A percentile compares a stretch with the other conserved stretches of the same genome.
These are phyloP conservation scores for Paramyrothecium roridum DNA, from an alignment of 2,329 filamentous ascomycete genomes.

Conservation along the genomic window DNA sequence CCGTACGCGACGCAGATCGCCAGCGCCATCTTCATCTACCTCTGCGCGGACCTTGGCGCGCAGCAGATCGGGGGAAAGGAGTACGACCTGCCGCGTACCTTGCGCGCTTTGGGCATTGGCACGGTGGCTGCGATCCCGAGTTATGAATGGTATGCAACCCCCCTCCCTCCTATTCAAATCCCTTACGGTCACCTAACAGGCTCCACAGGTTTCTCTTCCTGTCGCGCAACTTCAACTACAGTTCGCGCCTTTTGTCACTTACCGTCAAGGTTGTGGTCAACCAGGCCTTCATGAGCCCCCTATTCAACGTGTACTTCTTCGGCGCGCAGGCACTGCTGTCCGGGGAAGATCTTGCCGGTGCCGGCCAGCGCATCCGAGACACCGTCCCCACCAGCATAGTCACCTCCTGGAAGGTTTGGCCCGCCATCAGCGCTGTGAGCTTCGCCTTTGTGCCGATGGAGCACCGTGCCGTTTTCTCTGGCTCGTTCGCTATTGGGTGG, in stretches of 20 bases:
- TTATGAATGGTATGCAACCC: conserved; percentile 68
- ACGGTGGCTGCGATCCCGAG: conserved; percentile 70
- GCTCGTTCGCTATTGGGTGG: conserved; percentile 81
- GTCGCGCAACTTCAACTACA: conserved; percentile 78
- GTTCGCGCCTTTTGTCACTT: conserved; percentile 68
- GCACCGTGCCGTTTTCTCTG: conserved; percentile 77
- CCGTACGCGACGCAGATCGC: conserved; percentile 79
- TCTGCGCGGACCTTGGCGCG: conserved; percentile 73
- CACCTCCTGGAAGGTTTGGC: conserved; percentile 88
- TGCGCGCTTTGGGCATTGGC: conserved; percentile 72
- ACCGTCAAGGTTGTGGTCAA: conserved; percentile 76
- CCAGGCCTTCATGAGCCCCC: conserved; percentile 75
- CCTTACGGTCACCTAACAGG: background rate
- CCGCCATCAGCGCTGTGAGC: conserved; percentile 78
- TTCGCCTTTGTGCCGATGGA: conserved; percentile 81
- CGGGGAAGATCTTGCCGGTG: conserved; percentile 62
- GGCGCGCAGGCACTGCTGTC: conserved; percentile 72
- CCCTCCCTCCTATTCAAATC: too few relatives aligned
- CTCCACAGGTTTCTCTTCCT: conserved; percentile 71
- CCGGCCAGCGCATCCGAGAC: conserved; percentile 66
- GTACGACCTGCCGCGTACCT: conserved; percentile 68
- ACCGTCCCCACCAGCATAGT: conserved; percentile 74
- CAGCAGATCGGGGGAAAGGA: conserved; percentile 62
- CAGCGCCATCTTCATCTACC: conserved; percentile 74
- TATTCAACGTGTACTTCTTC: conserved; percentile 84